Evolutionary conservation across 371 early-diverging fungal species (phyloP).

Genomic region (Zopfochytrium polystomum): DNA sequence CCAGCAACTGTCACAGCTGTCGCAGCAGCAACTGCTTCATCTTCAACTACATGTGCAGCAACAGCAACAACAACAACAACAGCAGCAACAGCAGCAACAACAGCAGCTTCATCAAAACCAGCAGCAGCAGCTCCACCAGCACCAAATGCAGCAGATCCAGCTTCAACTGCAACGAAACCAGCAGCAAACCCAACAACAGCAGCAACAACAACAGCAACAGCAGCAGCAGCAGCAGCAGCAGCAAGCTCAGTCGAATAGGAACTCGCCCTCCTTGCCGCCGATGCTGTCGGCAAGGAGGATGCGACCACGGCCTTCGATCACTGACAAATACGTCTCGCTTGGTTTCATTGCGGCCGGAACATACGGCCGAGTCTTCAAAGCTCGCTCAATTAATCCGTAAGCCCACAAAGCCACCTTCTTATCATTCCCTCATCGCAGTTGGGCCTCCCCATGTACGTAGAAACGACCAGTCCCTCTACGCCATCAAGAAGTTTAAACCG

Average conservation of each 20-base stretch:
- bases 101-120: conserved; percentile 4
- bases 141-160: background rate
- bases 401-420: background rate
- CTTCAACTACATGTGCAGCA: background rate
- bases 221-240: conserved; percentile 23
- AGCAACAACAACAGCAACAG: conserved; percentile 3
- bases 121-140: background rate
- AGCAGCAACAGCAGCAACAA: background rate
- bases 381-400: conserved; percentile 36
- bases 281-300: background rate
- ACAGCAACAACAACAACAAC: background rate
- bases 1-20: conserved; percentile 2
- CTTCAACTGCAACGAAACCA: conserved; percentile 1
- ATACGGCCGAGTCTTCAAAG: conserved; percentile 92
- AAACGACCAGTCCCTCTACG: conserved; percentile 63
- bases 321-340: conserved; percentile 18
- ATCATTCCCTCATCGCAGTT: background rate
- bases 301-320: conserved; percentile 5
- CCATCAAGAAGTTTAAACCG: conserved; percentile 93
- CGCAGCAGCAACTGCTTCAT: background rate
- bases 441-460: conserved; percentile 31
- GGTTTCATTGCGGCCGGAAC: conserved; percentile 69
- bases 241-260: background rate
- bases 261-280: too few species aligned
- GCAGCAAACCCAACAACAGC: conserved; percentile 10